These are phyloP conservation scores for Smallanthus sonchifolius DNA, from an alignment of 129 eudicot species.

Conservation along the genomic window DNA sequence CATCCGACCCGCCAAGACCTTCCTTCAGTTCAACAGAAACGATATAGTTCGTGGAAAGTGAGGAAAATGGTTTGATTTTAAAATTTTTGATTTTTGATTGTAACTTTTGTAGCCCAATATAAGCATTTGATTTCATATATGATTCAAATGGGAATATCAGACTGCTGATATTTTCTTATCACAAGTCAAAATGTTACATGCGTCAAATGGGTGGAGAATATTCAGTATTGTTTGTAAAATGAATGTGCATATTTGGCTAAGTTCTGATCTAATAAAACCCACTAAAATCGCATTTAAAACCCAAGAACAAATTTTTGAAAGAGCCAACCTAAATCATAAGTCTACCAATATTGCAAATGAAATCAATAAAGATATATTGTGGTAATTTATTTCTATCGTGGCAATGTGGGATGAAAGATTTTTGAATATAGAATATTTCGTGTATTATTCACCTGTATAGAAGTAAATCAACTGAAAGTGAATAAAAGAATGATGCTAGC, in stretches of 20 bases:
- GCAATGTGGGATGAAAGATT: too few relatives aligned
- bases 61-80: background rate
- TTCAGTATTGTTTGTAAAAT: background rate
- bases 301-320: too few relatives aligned
- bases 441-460: too few relatives aligned
- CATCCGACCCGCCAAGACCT: background rate
- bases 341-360: too few relatives aligned
- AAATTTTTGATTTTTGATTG: background rate
- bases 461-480: too few relatives aligned
- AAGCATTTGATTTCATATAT: background rate
- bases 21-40: background rate
- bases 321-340: too few relatives aligned
- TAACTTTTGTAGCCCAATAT: background rate
- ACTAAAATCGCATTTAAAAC: too few relatives aligned
- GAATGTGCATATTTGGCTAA: background rate
- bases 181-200: background rate
- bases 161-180: background rate
- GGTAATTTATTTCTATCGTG: too few relatives aligned
- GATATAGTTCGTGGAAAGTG: constrained; percentile 10
- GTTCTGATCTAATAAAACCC: background rate
- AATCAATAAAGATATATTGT: too few relatives aligned
- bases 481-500: too few relatives aligned
- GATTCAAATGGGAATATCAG: background rate
- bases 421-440: too few relatives aligned
- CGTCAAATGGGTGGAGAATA: background rate